Evolutionary conservation across 2,329 filamentous ascomycete species (phyloP), one percentile per base, ranked within the genome.

Genomic region (Coleophoma cylindrospora): DNA sequence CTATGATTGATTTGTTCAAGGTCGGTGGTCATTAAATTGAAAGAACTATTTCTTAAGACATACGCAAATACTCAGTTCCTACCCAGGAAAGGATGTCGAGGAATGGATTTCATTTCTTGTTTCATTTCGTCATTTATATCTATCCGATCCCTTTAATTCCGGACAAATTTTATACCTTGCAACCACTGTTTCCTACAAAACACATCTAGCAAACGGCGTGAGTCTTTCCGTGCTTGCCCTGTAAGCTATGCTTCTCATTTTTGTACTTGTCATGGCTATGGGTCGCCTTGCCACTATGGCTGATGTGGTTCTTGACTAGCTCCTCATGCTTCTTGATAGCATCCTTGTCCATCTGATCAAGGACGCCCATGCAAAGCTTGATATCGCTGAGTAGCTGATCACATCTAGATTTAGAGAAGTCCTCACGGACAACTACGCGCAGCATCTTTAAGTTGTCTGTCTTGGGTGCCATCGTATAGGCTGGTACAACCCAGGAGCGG

Each of bases 391-490:
- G 74, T 34, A 97, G 74, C 10, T 81, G 75, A 64, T 97, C 91
- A 64, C 90, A 95, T 37, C 91, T 80, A 58, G 77, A 83, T 67
- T 87, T 84, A 43, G 83, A 88, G 61, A 97, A 96, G 70, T 96
- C 92, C 70, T 96, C 92, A 46, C 92, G 83, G 4, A 96, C 89
- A 1, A 97, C 92, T 4, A 96, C 83, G 36, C 92, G 85, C 74
- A 96, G 83, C 80, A 97, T 86, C 78, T 96, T 95, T 64, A 96
- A 77, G 56, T 83, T 75, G 50, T 89, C 76, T 15, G 89, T 91
- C 66, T 95, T 79, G 15, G 91, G 91, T 1, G 92, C 92, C 92
- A 96, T 96, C 37, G 91, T 97, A 72, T 97, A 97, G 0, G 92
- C 92, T 0, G 92, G 92, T 0, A 96, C 89, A 32, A 96, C 87